Base-by-base conservation (phyloP, 805 yeast species). In the Candida chauliodis region DNA sequence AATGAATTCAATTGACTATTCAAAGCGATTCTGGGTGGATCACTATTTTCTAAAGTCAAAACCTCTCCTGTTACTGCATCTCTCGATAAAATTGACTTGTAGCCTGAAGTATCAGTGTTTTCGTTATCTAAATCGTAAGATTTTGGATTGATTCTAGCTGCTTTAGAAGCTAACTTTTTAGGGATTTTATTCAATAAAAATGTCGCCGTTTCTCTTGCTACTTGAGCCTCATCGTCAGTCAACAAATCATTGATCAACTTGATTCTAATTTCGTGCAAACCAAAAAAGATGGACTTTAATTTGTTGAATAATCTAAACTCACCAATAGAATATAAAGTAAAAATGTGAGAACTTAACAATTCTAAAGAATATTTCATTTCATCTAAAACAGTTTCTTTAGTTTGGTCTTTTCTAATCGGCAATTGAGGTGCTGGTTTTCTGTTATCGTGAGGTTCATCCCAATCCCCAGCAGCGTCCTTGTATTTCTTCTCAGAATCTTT, bases 1-100 rank as follows among this genome's bases (percentile, higher is more conserved):
- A 88, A 63, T 0, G 95, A 90, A 57, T 81, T 73, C 38, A 81
- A 70, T 36, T 81, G 63, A 57, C 87, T 93, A 54, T 75, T 80
- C 33, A 74, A 70, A 11, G 90, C 84, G 41, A 88, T 66, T 29
- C 61, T 55, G 17, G 83, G 75, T 5, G 89, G 80, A 28, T 71
- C 59, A 1, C 75, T 60, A 37, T 58, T 64, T 36, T 46, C 46
- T 37, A 47, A 45, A 13, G 73, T 55, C 49, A 75, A 73, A 30
- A 83, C 58, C 42, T 77, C 77, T 28, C 87, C 90, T 16, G 80
- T 62, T 16, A 59, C 46, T 3, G 76, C 63, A 48, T 81, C 79
- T 63, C 95, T 75, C 0, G 88, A 73, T 49, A 81, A 65, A 22
- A 84, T 70, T 3, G 86, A 76, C 53, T 80, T 81, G 50, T 78